Conservation (phyloP, 139 green algal genomes). For the Nannochloris sp. region DNA sequence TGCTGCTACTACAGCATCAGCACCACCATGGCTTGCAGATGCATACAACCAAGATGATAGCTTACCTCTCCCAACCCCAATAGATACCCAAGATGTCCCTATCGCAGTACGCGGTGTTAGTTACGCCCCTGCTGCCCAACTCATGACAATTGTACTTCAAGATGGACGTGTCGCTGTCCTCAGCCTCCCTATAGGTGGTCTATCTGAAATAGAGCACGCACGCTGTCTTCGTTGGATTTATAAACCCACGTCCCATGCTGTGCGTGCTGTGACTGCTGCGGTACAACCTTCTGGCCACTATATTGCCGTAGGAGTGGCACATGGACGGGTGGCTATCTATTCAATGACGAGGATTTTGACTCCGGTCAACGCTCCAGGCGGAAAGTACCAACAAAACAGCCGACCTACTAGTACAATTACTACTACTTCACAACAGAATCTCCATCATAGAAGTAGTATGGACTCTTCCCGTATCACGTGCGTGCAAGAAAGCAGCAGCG, state of each 20-base stretch:
- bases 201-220: not conserved
- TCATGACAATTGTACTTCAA: slow-evolving; percentile 34
- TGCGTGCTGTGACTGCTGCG: not conserved
- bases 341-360: slow-evolving; percentile 18
- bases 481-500: not conserved
- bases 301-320: slow-evolving; percentile 51
- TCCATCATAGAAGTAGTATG: too few species aligned
- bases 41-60: not conserved
- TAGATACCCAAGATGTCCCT: slow-evolving; percentile 2
- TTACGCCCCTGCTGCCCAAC: slow-evolving; percentile 17
- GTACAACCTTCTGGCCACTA: slow-evolving; percentile 40
- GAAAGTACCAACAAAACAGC: too few species aligned
- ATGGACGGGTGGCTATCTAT: slow-evolving; percentile 59
- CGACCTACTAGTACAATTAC: not conserved
- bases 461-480: too few species aligned
- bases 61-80: slow-evolving; percentile 14
- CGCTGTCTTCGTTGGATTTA: slow-evolving; percentile 21
- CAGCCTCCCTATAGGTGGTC: not conserved
- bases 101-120: slow-evolving; percentile 11
- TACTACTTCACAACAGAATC: not conserved
- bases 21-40: not conserved
- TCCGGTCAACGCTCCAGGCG: not conserved
- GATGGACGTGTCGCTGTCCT: slow-evolving; percentile 34
- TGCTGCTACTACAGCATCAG: not conserved
- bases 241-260: slow-evolving; percentile 6